A percentile compares a stretch with the other conserved stretches of the same genome.
These are phyloP conservation scores for Circinella minor DNA, from an alignment of 371 early-diverging fungal species.

Conservation along the genomic window DNA sequence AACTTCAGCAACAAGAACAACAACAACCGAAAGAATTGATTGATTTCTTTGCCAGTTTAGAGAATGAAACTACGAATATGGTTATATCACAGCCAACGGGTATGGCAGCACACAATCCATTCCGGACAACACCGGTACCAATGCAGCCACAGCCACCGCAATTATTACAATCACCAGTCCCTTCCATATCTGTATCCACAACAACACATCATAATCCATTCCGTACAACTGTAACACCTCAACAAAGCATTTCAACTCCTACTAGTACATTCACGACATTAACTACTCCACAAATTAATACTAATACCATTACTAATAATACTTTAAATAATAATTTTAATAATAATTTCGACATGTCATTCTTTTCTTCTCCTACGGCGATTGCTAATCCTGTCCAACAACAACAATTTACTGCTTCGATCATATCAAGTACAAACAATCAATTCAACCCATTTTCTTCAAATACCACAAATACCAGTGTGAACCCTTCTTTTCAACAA, in stretches of 20 bases:
- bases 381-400: not conserved
- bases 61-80: conserved; percentile 60
- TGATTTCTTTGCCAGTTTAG: conserved; percentile 81
- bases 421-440: not conserved
- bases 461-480: too few species aligned
- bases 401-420: not conserved
- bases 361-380: not conserved
- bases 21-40: conserved; percentile 61
- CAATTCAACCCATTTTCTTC: conserved; percentile 1
- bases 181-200: conserved; percentile 12
- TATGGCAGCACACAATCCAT: conserved; percentile 25
- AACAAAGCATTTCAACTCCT: conserved; percentile 16
- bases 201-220: conserved; percentile 29
- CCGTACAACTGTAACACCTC: conserved; percentile 23
- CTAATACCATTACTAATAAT: not conserved
- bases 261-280: not conserved
- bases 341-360: not conserved
- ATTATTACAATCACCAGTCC: conserved; percentile 8
- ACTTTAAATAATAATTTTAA: not conserved
- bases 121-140: conserved; percentile 24
- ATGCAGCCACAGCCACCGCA: not conserved
- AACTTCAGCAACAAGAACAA: conserved; percentile 8
- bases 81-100: conserved; percentile 2
- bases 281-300: not conserved
- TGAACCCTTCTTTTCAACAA: not conserved